These are phyloP conservation scores for Hypoxylon sp. DNA, from an alignment of 2,329 filamentous ascomycete genomes.

Conservation along the genomic window DNA sequence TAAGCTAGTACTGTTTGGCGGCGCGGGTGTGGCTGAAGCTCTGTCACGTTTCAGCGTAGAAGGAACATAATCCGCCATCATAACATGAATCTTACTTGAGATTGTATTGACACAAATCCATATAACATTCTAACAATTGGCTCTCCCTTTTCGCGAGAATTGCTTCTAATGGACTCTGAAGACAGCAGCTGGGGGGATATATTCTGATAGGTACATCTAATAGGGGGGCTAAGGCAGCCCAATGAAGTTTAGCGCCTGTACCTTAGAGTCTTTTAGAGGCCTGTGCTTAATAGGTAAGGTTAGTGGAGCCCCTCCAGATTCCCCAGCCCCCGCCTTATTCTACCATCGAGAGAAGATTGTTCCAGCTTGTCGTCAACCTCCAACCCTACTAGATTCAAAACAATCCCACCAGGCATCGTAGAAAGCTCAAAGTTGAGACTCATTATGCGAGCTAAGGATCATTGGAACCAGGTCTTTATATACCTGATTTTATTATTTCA, in stretches of 20 bases:
- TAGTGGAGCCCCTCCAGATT: not conserved
- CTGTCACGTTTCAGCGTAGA: not conserved
- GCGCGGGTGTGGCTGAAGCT: not conserved
- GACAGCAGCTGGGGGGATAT: too few relatives aligned
- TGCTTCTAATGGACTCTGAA: not conserved
- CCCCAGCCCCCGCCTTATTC: too few relatives aligned
- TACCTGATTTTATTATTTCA: not conserved
- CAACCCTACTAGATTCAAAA: not conserved
- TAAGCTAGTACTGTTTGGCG: conserved; percentile 14
- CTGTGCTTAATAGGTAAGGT: not conserved
- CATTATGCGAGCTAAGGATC: not conserved
- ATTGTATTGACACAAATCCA: not conserved
- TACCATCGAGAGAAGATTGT: not conserved
- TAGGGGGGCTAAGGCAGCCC: too few relatives aligned
- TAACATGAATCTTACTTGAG: not conserved
- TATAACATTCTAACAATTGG: not conserved
- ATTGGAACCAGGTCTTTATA: not conserved
- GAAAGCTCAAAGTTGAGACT: not conserved
- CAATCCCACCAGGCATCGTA: not conserved
- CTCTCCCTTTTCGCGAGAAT: not conserved
- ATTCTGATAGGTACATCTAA: too few relatives aligned
- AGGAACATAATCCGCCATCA: not conserved
- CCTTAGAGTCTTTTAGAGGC: not conserved
- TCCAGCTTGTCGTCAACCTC: not conserved
- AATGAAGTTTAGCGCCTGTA: too few relatives aligned